A percentile compares a stretch with the other conserved stretches of the same genome.
phyloP scores from a whole-genome alignment of 352 stramenopile species.

The Elongisporangium prolatum region DNA sequence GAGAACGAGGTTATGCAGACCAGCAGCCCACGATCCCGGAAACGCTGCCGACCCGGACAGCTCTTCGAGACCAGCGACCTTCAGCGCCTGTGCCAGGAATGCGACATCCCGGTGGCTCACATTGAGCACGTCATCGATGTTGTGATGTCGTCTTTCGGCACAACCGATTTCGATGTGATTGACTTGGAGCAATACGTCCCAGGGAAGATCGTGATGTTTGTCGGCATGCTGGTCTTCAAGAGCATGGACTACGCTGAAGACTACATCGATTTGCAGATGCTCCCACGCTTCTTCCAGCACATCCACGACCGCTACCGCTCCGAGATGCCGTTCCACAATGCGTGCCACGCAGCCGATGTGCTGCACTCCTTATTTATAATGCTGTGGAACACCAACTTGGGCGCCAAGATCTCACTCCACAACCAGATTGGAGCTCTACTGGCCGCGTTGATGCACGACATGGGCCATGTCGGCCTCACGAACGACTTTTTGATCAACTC shows the following conservation, averaged over 20 bases:
- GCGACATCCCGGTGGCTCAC: conserved; percentile 32
- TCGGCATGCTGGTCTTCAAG: conserved; percentile 71
- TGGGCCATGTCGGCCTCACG: conserved; percentile 70
- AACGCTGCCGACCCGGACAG: conserved; percentile 35
- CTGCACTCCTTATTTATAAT: conserved; percentile 77
- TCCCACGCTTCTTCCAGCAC: conserved; percentile 49
- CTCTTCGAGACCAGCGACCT: conserved; percentile 49
- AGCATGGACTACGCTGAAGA: conserved; percentile 49
- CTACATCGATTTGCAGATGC: conserved; percentile 44
- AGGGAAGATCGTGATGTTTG: conserved; percentile 55
- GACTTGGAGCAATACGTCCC: conserved; percentile 60
- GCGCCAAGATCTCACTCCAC: conserved; percentile 44
- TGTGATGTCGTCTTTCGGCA: conserved; percentile 51
- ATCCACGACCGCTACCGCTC: conserved; percentile 60
- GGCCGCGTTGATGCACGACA: conserved; percentile 79
- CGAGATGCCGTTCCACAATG: conserved; percentile 80
- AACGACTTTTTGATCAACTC: conserved; percentile 81
- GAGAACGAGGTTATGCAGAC: conserved; percentile 40
- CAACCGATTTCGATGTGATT: conserved; percentile 63
- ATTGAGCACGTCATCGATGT: conserved; percentile 45
- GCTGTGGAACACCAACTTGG: conserved; percentile 48
- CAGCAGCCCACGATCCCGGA: conserved; percentile 35
- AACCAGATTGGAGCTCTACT: conserved; percentile 71
- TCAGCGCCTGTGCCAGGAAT: conserved; percentile 42
- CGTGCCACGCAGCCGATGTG: conserved; percentile 73